Conservation (phyloP, 768 basidiomycete genomes). For the Termitomyces sp. region DNA sequence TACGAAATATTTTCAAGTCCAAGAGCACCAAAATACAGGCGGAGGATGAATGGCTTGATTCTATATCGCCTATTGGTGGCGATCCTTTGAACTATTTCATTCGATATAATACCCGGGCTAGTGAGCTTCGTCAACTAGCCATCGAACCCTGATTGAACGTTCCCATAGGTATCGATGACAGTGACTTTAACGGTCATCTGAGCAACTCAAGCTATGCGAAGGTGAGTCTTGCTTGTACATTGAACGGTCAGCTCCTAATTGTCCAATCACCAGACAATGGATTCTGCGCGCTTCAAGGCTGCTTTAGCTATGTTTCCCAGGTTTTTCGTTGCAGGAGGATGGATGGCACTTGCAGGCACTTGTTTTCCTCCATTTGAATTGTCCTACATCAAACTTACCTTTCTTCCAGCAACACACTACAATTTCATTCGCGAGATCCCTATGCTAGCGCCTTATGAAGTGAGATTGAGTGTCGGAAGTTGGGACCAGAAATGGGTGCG, state of each 20-base stretch:
- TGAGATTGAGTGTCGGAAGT: conserved; percentile 49
- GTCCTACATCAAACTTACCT: not conserved
- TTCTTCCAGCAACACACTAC: conserved; percentile 55
- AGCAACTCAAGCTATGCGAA: conserved; percentile 84
- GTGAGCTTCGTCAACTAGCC: conserved; percentile 37
- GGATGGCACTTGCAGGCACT: conserved; percentile 54
- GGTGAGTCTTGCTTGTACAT: conserved; percentile 30
- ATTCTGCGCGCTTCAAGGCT: conserved; percentile 46
- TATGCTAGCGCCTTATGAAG: conserved; percentile 57
- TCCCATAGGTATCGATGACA: conserved; percentile 58
- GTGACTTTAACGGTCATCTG: conserved; percentile 71
- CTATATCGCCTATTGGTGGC: conserved; percentile 48
- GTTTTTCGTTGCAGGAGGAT: conserved; percentile 57
- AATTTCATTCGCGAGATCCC: conserved; percentile 71
- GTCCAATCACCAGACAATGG: conserved; percentile 32
- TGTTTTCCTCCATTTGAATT: conserved; percentile 28
- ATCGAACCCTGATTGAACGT: not conserved
- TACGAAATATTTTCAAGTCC: conserved; percentile 37
- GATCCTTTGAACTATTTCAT: conserved; percentile 49
- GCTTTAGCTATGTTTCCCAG: conserved; percentile 51
- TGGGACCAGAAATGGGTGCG: conserved; percentile 80
- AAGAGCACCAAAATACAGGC: conserved; percentile 26
- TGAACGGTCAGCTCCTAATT: not conserved
- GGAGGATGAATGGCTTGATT: conserved; percentile 44
- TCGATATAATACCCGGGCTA: conserved; percentile 48